Percentiles rank a stretch among this genome's conserved stretches.
These are phyloP conservation scores for Vararia minispora DNA, from an alignment of 768 basidiomycete genomes.

Conservation along the genomic window DNA sequence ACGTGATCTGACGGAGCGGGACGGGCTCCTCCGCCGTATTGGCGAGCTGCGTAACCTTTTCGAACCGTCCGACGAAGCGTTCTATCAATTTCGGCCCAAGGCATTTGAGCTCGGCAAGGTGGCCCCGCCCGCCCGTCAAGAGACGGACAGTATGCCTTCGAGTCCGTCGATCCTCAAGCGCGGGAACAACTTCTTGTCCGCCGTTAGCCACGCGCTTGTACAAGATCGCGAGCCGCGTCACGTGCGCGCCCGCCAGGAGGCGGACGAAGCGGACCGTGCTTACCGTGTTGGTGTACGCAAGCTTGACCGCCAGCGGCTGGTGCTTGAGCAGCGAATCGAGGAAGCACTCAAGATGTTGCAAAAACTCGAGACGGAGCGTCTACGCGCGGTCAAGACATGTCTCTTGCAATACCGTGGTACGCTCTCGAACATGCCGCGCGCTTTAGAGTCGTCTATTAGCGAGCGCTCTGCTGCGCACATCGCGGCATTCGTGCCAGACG, in stretches of 20 bases:
- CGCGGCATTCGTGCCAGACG: constrained; percentile 80
- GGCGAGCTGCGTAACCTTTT: constrained; percentile 80
- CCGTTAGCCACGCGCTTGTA: constrained; percentile 63
- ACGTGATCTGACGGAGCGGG: constrained; percentile 39
- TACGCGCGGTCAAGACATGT: constrained; percentile 81
- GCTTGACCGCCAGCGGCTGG: constrained; percentile 77
- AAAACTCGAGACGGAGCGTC: constrained; percentile 75
- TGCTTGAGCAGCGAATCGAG: constrained; percentile 78
- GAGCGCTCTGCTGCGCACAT: constrained; percentile 68
- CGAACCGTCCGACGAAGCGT: constrained; percentile 67
- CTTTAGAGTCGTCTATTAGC: constrained; percentile 48
- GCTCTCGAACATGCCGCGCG: constrained; percentile 57
- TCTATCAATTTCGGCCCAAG: constrained; percentile 77
- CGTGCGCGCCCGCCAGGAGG: constrained; percentile 62
- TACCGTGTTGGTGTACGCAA: constrained; percentile 76
- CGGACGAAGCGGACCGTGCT: constrained; percentile 66
- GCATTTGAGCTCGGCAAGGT: constrained; percentile 53
- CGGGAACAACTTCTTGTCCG: constrained; percentile 55
- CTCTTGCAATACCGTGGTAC: constrained; percentile 83
- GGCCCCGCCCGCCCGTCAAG: constrained; percentile 16
- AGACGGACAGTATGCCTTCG: constrained; percentile 14
- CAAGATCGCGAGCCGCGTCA: constrained; percentile 50
- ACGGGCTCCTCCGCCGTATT: constrained; percentile 53
- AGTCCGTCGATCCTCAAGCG: constrained; percentile 35
- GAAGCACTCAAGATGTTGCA: constrained; percentile 73